Percentiles rank a stretch among this genome's conserved stretches.
Conservation (phyloP, 352 stramenopile species). For the Globisporangium barbulae region DNA sequence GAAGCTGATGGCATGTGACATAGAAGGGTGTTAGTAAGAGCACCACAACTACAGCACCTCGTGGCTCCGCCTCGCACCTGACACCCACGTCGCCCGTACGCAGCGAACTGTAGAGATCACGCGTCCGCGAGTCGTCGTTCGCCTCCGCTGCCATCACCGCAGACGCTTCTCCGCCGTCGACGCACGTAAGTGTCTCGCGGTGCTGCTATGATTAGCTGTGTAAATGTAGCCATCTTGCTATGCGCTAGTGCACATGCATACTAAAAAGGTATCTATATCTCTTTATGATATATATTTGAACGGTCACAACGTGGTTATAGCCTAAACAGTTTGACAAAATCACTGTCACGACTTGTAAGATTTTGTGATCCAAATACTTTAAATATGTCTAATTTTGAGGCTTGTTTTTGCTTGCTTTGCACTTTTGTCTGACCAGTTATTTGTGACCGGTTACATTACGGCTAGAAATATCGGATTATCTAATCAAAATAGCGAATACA, state of each 20-base stretch:
- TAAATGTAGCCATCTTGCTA: neutral
- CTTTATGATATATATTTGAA: no score
- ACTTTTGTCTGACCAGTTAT: no score
- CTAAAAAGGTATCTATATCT: no score
- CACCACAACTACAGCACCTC: neutral
- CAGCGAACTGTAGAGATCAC: conserved; percentile 52
- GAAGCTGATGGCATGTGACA: conserved; percentile 17
- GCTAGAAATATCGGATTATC: no score
- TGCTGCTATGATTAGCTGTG: neutral
- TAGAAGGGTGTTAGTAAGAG: neutral
- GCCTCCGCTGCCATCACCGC: conserved; percentile 14
- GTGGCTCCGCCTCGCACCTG: conserved; percentile 16
- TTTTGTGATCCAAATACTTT: no score
- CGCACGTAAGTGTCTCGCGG: neutral
- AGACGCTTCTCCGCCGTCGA: neutral
- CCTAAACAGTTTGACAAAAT: no score
- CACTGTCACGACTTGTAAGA: no score
- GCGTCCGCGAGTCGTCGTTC: conserved; percentile 34
- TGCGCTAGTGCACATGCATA: neutral
- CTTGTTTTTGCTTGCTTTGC: no score
- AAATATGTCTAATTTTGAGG: no score
- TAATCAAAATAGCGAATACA: no score
- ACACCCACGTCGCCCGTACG: conserved; percentile 49
- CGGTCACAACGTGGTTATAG: no score
- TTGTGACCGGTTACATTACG: no score